Percentiles rank a stretch among this genome's conserved stretches.
These are phyloP conservation scores for Clonostachys sp. DNA, from an alignment of 2,329 filamentous ascomycete genomes.

Conservation along the genomic window DNA sequence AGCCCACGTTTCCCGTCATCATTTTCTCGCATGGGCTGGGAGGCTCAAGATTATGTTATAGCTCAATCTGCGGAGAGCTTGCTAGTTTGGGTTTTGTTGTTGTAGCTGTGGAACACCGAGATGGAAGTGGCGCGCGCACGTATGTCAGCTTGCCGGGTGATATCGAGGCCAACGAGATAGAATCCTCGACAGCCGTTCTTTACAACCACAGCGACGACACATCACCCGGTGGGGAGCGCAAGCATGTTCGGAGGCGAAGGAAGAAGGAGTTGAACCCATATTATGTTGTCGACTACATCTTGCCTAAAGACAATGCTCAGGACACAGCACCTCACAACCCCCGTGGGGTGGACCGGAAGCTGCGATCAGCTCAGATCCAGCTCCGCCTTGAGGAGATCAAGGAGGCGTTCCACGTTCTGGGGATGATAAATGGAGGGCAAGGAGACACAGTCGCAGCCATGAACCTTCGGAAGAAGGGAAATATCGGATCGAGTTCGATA, in stretches of 20 bases:
- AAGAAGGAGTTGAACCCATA: slow-evolving; percentile 22
- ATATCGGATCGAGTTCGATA: slow-evolving; percentile 51
- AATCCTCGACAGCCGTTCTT: slow-evolving; percentile 17
- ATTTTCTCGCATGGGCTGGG: slow-evolving; percentile 65
- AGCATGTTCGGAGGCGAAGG: slow-evolving; percentile 9
- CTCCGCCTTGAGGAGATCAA: slow-evolving; percentile 61
- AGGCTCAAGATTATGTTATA: slow-evolving; percentile 59
- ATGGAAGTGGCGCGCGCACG: slow-evolving; percentile 58
- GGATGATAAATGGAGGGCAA: slow-evolving; percentile 47
- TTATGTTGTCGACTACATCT: slow-evolving; percentile 57
- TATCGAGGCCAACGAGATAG: slow-evolving; percentile 22
- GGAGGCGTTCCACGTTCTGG: slow-evolving; percentile 53
- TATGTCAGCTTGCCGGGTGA: slow-evolving; percentile 51
- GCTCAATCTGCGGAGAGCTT: slow-evolving; percentile 59
- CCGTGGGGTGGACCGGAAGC: slow-evolving; percentile 53
- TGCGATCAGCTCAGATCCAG: slow-evolving; percentile 58
- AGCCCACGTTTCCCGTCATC: slow-evolving; percentile 53
- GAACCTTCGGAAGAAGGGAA: slow-evolving; percentile 54
- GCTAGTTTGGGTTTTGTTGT: slow-evolving; percentile 64
- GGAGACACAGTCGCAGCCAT: slow-evolving; percentile 42
- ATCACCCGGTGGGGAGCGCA: slow-evolving; percentile 19
- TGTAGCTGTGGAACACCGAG: slow-evolving; percentile 59
- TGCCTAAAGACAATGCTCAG: slow-evolving; percentile 48
- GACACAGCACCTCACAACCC: slow-evolving; percentile 51
- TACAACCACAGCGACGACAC: slow-evolving; percentile 13